Base-by-base conservation (phyloP, 1,284 basidiomycete species). In the Cutaneotrichosporon cavernicola region DNA sequence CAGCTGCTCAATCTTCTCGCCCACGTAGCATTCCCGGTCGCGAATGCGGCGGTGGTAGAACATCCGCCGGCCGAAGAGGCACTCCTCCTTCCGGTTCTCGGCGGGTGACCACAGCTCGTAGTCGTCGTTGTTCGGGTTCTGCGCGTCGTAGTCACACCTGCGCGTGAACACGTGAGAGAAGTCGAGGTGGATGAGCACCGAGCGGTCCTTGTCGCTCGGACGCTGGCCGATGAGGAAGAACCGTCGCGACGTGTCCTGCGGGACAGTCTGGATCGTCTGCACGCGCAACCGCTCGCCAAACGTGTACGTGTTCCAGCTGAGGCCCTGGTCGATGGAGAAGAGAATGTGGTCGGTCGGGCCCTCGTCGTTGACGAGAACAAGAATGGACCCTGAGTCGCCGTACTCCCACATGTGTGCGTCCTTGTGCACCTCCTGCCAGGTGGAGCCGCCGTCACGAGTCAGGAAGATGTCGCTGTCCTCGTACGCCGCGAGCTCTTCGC, bases 351-450 rank as follows among this genome's bases (percentile, higher is more conserved):
- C 91, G 2, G 92, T 96, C 0, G 93, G 86, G 64, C 90, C 89
- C 77, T 98, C 94, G 79, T 99, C 97, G 78, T 98, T 97, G 61
- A 88, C 93, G 80, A 99, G 89, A 67, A 99, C 83, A 43, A 99
- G 84, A 65, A 99, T 85, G 0, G 93, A 93, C 9, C 97, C 96
- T 2, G 92, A 96, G 81, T 99, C 97, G 43, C 96, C 96, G 74
- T 94, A 98, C 76, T 97, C 94, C 93, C 94, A 99, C 60, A 97
- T 85, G 76, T 98, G 91, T 0, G 97, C 95, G 72, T 97, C 95
- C 78, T 99, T 99, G 83, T 94, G 92, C 3, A 99, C 90, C 81
- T 99, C 96, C 76, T 97, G 88, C 96, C 96, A 99, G 0, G 91
- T 93, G 81, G 97, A 97, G 8, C 96, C 97, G 6, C 89, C 97